These are phyloP conservation scores for Oryza coarctata DNA, from an alignment of 176 grass and related monocot genomes.

Conservation along the genomic window DNA sequence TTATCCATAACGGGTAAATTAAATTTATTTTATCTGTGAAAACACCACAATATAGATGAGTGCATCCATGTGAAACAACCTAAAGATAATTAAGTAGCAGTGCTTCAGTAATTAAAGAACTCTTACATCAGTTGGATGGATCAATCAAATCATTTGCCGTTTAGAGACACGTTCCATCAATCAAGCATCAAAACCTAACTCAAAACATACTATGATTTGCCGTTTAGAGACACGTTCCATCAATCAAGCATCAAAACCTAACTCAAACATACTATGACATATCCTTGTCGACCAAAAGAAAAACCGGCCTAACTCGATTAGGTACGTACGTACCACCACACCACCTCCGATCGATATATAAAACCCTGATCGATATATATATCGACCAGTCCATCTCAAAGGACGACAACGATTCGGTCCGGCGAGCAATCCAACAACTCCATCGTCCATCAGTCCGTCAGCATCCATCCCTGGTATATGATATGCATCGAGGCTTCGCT, in stretches of 20 bases:
- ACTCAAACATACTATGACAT: neutral
- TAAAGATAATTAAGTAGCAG: too few relatives aligned
- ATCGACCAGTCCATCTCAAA: neutral
- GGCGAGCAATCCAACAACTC: neutral
- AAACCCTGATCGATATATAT: neutral
- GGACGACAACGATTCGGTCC: constrained; percentile 6
- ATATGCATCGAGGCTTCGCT: too few relatives aligned
- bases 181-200: neutral
- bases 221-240: neutral
- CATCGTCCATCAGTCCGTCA: neutral
- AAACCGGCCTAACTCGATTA: neutral
- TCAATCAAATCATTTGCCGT: neutral
- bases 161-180: neutral
- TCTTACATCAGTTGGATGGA: neutral
- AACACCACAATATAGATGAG: too few relatives aligned
- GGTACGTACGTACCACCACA: neutral
- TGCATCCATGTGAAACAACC: too few relatives aligned
- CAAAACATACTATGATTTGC: neutral
- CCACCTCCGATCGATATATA: too few relatives aligned
- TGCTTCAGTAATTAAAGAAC: too few relatives aligned
- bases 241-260: neutral
- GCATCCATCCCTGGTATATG: too few relatives aligned
- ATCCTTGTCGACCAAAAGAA: neutral
- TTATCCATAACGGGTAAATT: too few relatives aligned
- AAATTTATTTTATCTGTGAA: too few relatives aligned